Evolutionary conservation across 2,329 filamentous ascomycete genomes (phyloP).

Genomic region (Cercospora sp.): DNA sequence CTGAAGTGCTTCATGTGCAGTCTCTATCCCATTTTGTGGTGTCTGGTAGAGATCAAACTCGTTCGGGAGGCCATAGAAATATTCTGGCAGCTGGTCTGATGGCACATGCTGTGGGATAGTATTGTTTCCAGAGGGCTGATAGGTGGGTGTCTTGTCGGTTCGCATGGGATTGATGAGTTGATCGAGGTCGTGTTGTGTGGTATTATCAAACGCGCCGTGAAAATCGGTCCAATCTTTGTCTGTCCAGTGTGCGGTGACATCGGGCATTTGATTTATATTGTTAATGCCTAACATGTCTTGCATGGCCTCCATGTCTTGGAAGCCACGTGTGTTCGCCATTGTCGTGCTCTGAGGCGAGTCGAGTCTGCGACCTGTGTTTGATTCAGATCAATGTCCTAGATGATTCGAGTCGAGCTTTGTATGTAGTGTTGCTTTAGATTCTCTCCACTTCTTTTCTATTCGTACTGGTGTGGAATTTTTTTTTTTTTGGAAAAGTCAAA

Average conservation of each 20-base stretch:
- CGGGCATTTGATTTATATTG: background rate
- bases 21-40: background rate
- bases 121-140: background rate
- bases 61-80: background rate
- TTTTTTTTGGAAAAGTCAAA: background rate
- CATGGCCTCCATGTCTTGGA: background rate
- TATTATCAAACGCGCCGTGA: background rate
- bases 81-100: background rate
- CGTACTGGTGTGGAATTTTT: background rate
- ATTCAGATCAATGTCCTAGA: background rate
- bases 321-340: background rate
- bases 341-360: background rate
- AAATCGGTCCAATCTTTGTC: background rate
- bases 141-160: background rate
- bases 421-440: background rate
- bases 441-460: background rate
- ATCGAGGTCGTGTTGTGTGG: background rate
- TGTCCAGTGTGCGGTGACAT: background rate
- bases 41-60: background rate
- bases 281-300: background rate
- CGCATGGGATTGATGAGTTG: background rate
- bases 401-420: background rate
- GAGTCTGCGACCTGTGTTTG: background rate
- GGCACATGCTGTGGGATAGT: background rate
- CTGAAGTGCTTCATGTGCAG: background rate